Conservation (phyloP, 495 filamentous ascomycete species). For the Aspergillus bertholletiae region DNA sequence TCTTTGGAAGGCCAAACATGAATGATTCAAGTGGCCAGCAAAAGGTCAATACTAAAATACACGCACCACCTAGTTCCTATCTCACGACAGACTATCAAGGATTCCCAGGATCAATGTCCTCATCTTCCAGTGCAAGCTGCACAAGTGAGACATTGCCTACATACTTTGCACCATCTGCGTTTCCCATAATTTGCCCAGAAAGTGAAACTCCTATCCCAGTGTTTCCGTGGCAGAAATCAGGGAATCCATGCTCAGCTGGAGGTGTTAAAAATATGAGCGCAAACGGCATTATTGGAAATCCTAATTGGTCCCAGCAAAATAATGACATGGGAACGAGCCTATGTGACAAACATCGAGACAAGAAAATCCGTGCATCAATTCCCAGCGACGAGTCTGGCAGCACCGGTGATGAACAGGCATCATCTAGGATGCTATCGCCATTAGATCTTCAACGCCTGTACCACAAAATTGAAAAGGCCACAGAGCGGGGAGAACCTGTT, state of each 20-base stretch:
- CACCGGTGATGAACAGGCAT: neutral
- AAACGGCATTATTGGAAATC: neutral
- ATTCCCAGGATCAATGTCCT: neutral
- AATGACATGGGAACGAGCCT: neutral
- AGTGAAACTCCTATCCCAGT: neutral
- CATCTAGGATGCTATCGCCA: constrained; percentile 9
- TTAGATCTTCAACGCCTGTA: constrained; percentile 19
- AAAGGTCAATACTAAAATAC: neutral
- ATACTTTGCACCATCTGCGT: neutral
- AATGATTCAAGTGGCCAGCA: constrained; percentile 2
- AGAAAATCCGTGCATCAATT: neutral
- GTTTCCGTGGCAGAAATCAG: neutral
- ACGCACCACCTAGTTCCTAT: neutral
- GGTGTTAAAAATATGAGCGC: neutral
- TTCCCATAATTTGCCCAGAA: neutral
- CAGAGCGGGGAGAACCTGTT: constrained; percentile 17
- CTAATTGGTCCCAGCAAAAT: neutral
- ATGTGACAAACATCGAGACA: neutral
- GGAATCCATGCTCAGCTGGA: neutral
- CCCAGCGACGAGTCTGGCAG: neutral
- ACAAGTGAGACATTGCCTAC: neutral
- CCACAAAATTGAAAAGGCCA: constrained; percentile 23
- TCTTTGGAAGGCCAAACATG: constrained; percentile 8
- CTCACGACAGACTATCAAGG: neutral
- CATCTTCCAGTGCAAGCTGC: neutral